Percentiles rank a stretch among this genome's conserved stretches.
Evolutionary conservation across 2,329 filamentous ascomycete species (phyloP).

Genomic region (Colletotrichum sp.): DNA sequence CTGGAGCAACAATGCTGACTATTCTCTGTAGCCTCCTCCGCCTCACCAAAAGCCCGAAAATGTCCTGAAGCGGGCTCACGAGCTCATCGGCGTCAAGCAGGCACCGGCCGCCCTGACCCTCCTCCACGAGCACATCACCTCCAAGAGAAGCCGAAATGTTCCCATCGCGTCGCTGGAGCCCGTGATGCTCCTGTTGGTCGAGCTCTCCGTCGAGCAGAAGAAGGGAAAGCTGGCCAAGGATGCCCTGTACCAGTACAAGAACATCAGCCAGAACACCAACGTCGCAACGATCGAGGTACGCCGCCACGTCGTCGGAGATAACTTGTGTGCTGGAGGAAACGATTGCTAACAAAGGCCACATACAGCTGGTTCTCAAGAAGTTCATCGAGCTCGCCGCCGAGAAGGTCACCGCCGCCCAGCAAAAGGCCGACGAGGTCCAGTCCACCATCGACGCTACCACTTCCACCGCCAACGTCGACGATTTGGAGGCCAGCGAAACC

Average conservation of each 20-base stretch:
- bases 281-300: conserved; percentile 93
- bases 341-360: conserved; percentile 2
- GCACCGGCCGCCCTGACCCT: conserved; percentile 88
- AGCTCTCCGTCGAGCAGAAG: conserved; percentile 94
- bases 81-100: conserved; percentile 98
- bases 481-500: conserved; percentile 96
- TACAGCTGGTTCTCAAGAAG: conserved; percentile 86
- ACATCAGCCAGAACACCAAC: conserved; percentile 98
- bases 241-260: conserved; percentile 99
- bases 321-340: neutral
- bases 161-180: conserved; percentile 96
- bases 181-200: conserved; percentile 97
- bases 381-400: conserved; percentile 97
- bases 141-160: conserved; percentile 96
- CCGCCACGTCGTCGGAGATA: neutral
- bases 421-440: conserved; percentile 95
- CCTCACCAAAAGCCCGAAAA: conserved; percentile 98
- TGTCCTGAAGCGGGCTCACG: conserved; percentile 96
- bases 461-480: conserved; percentile 80
- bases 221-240: conserved; percentile 99
- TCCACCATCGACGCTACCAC: conserved; percentile 79
- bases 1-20: conserved; percentile 22
- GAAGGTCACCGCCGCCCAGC: conserved; percentile 94
- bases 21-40: conserved; percentile 76
- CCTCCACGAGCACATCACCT: conserved; percentile 98